Evolutionary conservation across 495 filamentous ascomycete genomes (phyloP).

Genomic region (Lophiostoma macrostomum): DNA sequence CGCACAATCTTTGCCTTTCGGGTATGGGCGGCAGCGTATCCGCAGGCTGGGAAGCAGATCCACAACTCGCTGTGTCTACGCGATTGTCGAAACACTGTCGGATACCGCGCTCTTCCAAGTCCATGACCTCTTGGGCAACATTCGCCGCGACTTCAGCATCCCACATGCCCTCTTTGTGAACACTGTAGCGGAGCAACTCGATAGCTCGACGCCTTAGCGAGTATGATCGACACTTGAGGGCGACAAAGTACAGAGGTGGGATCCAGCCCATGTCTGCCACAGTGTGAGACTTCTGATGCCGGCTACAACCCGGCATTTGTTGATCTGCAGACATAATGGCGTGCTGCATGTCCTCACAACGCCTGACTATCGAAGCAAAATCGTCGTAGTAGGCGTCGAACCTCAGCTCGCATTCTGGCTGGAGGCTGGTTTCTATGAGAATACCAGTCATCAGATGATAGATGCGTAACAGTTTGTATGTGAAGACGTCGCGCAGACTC

Average conservation of each 20-base stretch:
- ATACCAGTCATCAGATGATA: conserved; percentile 51
- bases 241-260: conserved; percentile 52
- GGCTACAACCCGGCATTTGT: not conserved
- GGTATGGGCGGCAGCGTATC: too few species aligned
- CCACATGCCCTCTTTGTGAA: conserved; percentile 57
- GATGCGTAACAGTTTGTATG: conserved; percentile 39
- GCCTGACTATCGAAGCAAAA: conserved; percentile 4
- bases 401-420: conserved; percentile 37
- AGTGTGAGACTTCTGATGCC: not conserved
- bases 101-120: conserved; percentile 41
- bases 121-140: conserved; percentile 39
- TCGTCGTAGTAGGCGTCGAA: not conserved
- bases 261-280: conserved; percentile 34
- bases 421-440: conserved; percentile 46
- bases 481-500: conserved; percentile 28
- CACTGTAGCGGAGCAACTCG: conserved; percentile 36
- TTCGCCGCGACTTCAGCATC: conserved; percentile 20
- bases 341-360: not conserved
- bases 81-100: too few species aligned
- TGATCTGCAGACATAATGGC: not conserved
- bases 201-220: conserved; percentile 48
- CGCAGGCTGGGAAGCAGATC: not conserved
- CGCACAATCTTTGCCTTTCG: too few species aligned
- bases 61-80: too few species aligned
- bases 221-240: conserved; percentile 56